These are phyloP conservation scores for Cladosporium sp. DNA, from an alignment of 2,329 filamentous ascomycete genomes.

Conservation along the genomic window DNA sequence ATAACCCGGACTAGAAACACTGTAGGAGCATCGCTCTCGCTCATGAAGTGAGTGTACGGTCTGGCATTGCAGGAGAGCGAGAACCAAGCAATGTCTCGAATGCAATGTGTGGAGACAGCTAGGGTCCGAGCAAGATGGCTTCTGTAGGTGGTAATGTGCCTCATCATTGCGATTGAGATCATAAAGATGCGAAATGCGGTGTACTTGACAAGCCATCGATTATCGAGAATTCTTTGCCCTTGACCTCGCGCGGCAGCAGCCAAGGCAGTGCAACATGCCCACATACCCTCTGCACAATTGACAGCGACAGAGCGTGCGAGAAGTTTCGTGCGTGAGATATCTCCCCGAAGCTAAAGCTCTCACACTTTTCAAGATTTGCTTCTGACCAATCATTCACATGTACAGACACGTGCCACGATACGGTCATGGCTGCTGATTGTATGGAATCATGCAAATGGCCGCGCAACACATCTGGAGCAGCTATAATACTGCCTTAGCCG, in stretches of 20 bases:
- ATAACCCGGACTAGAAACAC: background rate
- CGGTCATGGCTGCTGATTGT: background rate
- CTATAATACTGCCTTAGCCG: background rate
- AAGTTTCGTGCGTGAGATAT: background rate
- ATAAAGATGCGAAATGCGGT: no score
- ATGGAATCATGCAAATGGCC: background rate
- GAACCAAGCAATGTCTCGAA: background rate
- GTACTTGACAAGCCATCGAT: no score
- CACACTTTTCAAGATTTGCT: background rate
- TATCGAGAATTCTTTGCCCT: no score
- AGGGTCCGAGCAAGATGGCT: background rate
- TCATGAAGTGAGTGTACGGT: background rate
- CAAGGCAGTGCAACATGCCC: no score
- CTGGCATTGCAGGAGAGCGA: background rate
- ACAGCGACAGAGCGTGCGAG: no score
- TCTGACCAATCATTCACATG: background rate
- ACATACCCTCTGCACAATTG: no score
- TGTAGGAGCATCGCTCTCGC: background rate
- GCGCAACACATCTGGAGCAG: background rate
- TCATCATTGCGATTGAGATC: no score
- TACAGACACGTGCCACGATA: background rate
- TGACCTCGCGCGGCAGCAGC: no score
- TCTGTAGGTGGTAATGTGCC: background rate
- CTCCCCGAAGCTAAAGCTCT: background rate
- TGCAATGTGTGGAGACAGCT: background rate